Conservation (phyloP, 805 yeast genomes). For the Suhomyces faveliae region DNA sequence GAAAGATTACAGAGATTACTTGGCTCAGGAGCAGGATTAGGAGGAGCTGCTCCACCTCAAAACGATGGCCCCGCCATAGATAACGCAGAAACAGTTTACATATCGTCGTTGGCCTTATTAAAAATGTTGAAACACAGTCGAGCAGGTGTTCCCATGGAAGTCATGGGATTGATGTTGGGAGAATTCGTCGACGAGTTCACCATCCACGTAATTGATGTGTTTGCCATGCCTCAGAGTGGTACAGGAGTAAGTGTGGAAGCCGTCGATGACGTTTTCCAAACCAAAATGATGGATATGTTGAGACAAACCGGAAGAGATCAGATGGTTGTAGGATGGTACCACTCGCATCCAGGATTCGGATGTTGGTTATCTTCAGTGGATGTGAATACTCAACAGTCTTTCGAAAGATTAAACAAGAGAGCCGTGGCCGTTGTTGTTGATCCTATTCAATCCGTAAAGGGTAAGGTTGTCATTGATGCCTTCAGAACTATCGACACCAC, state of each 20-base stretch:
- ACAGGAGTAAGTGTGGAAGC: conserved; percentile 99
- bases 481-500: conserved; percentile 90
- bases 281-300: conserved; percentile 99
- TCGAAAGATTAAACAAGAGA: conserved; percentile 90
- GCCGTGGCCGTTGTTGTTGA: conserved; percentile 99
- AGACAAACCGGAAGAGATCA: conserved; percentile 99
- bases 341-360: conserved; percentile 94
- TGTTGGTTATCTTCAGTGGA: conserved; percentile 98
- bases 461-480: conserved; percentile 98
- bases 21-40: conserved; percentile 45
- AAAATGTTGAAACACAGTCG: conserved; percentile 98
- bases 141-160: conserved; percentile 78
- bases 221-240: conserved; percentile 99
- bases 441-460: conserved; percentile 98
- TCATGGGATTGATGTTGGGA: conserved; percentile 98
- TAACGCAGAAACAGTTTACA: conserved; percentile 93
- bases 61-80: conserved; percentile 82
- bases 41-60: conserved; percentile 44
- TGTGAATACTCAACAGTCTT: conserved; percentile 96
- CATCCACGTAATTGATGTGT: conserved; percentile 94
- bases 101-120: conserved; percentile 89
- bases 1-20: conserved; percentile 50
- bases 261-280: conserved; percentile 97
- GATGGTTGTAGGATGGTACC: conserved; percentile 99
- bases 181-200: conserved; percentile 97